Evolutionary conservation across 495 filamentous ascomycete genomes (phyloP), one percentile per base, ranked within the genome.

Genomic region (Cercophora newfieldiana): DNA sequence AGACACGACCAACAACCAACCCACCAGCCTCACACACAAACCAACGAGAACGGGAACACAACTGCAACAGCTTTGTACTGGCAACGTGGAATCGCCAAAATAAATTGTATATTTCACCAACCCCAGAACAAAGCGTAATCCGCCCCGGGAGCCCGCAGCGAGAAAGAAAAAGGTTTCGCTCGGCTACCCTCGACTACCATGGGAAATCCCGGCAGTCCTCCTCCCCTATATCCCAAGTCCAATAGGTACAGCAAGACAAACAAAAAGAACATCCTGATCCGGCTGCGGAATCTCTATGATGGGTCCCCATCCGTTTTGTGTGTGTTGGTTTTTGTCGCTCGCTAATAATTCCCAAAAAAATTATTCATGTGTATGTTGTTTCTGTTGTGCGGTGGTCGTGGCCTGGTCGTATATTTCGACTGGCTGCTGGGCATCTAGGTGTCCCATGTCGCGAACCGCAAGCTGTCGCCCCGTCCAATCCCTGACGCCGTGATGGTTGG

Each of bases 21-120:
- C n/a, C 50, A 22, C 24, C 5, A 7, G 16, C 50, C 19, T 22
- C 21, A 53, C 50, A 7, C n/a, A 24, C n/a, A n/a, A n/a, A 7
- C 7, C 21, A 53, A 26, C 21, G 21, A n/a, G n/a, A 53, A 22
- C 21, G 18, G 6, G 18, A 56, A 29, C 54, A 57, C 19, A 28
- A 28, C 24, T 29, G 37, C n/a, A n/a, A n/a, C 44, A 18, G 25
- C 29, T 18, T 2, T 58, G 55, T 58, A 22, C 1, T 58, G 55
- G 55, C 55, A 33, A 58, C 29, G 25, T 16, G 26, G n/a, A 37
- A 29, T 58, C 29, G 26, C 55, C 55, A 58, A 58, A 58, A 33
- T 31, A 44, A 60, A 56, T 24, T 21, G 58, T 60, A 48, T 60
- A 60, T 60, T 44, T 60, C 58, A 60, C 58, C 58, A 60, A 48